Evolutionary conservation across 192 early-diverging fungal genomes (phyloP).

Genomic region (Coemansia sp.): DNA sequence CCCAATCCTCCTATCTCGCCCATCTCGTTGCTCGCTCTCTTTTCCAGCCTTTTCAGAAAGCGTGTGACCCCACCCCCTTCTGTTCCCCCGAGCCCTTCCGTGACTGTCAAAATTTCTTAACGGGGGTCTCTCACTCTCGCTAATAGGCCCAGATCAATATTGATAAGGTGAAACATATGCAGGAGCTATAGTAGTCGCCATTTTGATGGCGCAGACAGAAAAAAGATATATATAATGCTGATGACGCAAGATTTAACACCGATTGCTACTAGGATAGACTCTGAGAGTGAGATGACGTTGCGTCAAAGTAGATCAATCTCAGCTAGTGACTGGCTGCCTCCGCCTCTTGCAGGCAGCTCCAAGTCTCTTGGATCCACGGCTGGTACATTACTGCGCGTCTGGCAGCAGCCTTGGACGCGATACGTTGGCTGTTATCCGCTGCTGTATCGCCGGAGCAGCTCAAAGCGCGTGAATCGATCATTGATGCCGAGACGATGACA

Average conservation of each 20-base stretch:
- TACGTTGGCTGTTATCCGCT: background rate
- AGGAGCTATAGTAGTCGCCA: background rate
- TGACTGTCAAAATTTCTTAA: background rate
- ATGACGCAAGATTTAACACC: background rate
- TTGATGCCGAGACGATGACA: conserved; percentile 16
- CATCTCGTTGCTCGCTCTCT: background rate
- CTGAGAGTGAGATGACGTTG: background rate
- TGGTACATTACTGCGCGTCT: conserved; percentile 36
- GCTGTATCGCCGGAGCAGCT: background rate
- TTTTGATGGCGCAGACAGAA: background rate
- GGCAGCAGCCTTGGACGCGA: conserved; percentile 21
- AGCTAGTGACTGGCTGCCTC: conserved; percentile 1
- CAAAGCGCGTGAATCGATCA: conserved; percentile 11
- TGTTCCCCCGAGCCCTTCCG: conserved; percentile 3
- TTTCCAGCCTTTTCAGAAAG: background rate
- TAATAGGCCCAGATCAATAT: background rate
- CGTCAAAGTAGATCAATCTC: background rate
- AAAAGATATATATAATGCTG: background rate
- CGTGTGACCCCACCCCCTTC: conserved; percentile 6
- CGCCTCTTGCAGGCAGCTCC: conserved; percentile 13
- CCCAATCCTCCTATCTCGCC: conserved; percentile 2
- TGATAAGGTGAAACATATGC: background rate
- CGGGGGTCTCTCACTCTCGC: background rate
- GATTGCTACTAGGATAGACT: background rate
- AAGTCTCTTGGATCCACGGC: conserved; percentile 38